Conservation (phyloP, 2,329 filamentous ascomycete species). For the Alternaria sp. region DNA sequence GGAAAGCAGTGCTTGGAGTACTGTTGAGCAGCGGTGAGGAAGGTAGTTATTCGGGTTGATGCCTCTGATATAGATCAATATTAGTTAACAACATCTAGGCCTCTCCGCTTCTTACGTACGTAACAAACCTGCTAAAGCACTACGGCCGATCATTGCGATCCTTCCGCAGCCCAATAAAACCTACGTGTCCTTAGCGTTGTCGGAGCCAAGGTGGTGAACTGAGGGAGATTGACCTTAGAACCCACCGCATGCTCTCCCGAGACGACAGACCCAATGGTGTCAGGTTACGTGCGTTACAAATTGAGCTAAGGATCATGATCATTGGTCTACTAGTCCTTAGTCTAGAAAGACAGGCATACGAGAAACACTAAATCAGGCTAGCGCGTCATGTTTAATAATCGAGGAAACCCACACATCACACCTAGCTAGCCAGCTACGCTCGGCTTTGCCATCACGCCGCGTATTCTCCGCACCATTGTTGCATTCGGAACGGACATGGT, state of each 20-base stretch:
- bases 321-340: not conserved
- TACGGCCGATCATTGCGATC: not conserved
- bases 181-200: not conserved
- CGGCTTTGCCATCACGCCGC: too few species aligned
- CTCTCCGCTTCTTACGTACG: not conserved
- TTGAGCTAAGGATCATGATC: not conserved
- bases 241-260: too few species aligned
- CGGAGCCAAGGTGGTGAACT: not conserved
- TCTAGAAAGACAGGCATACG: not conserved
- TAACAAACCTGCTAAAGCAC: not conserved
- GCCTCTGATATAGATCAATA: not conserved
- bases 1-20: fast-evolving
- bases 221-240: not conserved
- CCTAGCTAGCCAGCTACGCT: too few species aligned
- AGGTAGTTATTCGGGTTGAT: not conserved
- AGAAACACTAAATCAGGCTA: not conserved
- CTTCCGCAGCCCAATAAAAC: too few species aligned
- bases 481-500: not conserved
- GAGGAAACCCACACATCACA: not conserved
- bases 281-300: not conserved
- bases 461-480: not conserved
- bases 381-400: not conserved
- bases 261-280: too few species aligned
- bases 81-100: too few species aligned
- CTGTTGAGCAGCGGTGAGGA: not conserved